Conservation (phyloP, 2,329 filamentous ascomycete species). For the Penicillium sp. region DNA sequence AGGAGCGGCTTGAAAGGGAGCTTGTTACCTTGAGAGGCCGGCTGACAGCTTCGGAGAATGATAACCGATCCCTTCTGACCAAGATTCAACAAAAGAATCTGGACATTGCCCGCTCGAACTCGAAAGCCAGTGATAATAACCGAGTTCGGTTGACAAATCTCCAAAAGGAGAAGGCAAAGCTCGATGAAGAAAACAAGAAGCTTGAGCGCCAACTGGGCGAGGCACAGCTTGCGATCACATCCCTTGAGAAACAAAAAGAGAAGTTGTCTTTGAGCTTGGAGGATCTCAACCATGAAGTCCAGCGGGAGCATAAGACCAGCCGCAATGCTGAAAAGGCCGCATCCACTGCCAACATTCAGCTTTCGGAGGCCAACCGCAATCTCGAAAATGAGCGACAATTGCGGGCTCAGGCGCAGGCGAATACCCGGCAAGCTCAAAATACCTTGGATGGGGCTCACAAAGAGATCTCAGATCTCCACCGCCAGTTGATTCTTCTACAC, state of each 20-base stretch:
- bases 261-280: constrained; percentile 84
- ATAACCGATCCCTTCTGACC: constrained; percentile 90
- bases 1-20: constrained; percentile 87
- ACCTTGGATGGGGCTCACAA: constrained; percentile 73
- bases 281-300: constrained; percentile 87
- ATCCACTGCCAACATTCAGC: constrained; percentile 71
- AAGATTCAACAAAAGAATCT: constrained; percentile 97
- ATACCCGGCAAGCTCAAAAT: constrained; percentile 71
- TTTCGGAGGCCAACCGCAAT: constrained; percentile 82
- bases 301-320: constrained; percentile 80
- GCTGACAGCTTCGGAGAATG: constrained; percentile 86
- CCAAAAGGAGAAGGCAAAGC: constrained; percentile 73
- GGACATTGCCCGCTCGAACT: constrained; percentile 86
- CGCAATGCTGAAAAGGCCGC: constrained; percentile 85
- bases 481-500: constrained; percentile 74
- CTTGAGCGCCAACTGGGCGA: constrained; percentile 81
- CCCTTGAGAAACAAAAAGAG: constrained; percentile 88
- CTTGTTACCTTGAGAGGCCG: constrained; percentile 86
- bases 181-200: constrained; percentile 76
- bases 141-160: constrained; percentile 69
- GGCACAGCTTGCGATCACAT: constrained; percentile 72
- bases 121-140: constrained; percentile 76
- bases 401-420: constrained; percentile 76
- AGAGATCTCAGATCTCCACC: constrained; percentile 73
- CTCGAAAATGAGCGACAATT: constrained; percentile 87